Conservation (phyloP, 2,329 filamentous ascomycete species). For the Claviceps sp. region DNA sequence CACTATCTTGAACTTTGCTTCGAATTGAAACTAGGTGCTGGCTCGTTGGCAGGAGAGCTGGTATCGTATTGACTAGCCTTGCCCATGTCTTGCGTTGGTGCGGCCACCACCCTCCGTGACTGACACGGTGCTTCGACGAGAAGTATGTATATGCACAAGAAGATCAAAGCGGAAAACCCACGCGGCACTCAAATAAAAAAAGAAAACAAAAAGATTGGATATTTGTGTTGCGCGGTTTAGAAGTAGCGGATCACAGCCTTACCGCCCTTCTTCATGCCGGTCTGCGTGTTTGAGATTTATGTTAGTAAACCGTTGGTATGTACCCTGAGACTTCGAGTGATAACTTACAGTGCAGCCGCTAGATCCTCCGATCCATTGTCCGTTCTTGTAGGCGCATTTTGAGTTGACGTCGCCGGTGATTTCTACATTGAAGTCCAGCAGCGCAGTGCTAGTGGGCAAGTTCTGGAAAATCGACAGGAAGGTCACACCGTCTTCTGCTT, state of each 20-base stretch:
- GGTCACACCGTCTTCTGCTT: constrained; percentile 47
- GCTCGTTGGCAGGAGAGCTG: no score
- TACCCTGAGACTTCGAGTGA: no score
- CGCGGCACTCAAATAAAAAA: not conserved
- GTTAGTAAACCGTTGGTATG: no score
- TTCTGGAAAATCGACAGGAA: constrained; percentile 83
- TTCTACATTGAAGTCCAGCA: constrained; percentile 67
- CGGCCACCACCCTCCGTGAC: not conserved
- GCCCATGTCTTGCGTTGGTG: not conserved
- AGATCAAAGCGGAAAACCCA: constrained; percentile 8
- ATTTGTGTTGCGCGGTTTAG: constrained; percentile 10
- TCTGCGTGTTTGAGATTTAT: constrained; percentile 18
- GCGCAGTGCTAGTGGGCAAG: constrained; percentile 54
- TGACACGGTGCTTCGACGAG: constrained; percentile 9
- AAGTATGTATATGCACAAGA: constrained; percentile 21
- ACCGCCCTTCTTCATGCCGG: constrained; percentile 27
- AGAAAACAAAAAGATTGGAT: no score
- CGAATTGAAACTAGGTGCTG: no score
- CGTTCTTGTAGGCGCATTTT: constrained; percentile 52
- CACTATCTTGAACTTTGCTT: no score
- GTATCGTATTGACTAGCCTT: no score
- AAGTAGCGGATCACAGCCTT: constrained; percentile 32
- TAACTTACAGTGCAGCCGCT: constrained; percentile 71
- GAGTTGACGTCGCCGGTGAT: constrained; percentile 51
- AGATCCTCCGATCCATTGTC: constrained; percentile 42